phyloP scores from a whole-genome alignment of 2,329 filamentous ascomycete genomes.

The Sclerotinia trifoliorum region DNA sequence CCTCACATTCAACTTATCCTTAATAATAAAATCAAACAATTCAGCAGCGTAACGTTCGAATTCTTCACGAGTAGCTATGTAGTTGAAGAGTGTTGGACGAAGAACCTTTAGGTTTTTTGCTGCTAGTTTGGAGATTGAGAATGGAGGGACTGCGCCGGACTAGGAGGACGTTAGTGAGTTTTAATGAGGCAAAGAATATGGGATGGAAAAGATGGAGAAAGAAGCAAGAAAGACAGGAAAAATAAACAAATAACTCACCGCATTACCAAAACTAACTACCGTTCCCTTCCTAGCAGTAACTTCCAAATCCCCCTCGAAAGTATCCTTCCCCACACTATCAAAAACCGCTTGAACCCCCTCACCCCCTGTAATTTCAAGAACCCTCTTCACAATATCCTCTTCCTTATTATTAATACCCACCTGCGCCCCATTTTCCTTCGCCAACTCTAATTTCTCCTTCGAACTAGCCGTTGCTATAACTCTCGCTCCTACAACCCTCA shows the following conservation, averaged over 20 bases:
- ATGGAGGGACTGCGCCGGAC: slow-evolving; percentile 60
- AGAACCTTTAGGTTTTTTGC: slow-evolving; percentile 76
- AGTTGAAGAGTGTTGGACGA: slow-evolving; percentile 70
- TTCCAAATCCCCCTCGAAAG: slow-evolving; percentile 77
- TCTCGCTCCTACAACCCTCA: slow-evolving; percentile 69
- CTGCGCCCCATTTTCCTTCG: slow-evolving; percentile 68
- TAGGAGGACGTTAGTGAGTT: slow-evolving; percentile 11
- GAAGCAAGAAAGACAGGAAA: background rate
- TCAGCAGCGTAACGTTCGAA: slow-evolving; percentile 68
- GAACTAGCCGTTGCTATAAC: slow-evolving; percentile 79
- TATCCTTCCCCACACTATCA: slow-evolving; percentile 82
- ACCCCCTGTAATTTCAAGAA: slow-evolving; percentile 68
- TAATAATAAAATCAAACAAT: slow-evolving; percentile 69
- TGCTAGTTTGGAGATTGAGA: slow-evolving; percentile 55
- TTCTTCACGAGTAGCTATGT: slow-evolving; percentile 68
- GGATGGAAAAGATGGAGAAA: background rate
- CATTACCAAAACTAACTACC: slow-evolving; percentile 79
- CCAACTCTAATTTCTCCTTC: slow-evolving; percentile 68
- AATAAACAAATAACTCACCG: slow-evolving; percentile 47
- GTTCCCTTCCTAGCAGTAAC: slow-evolving; percentile 74
- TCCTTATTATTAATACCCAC: slow-evolving; percentile 67
- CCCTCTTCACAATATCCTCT: slow-evolving; percentile 57
- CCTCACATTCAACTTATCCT: slow-evolving; percentile 67
- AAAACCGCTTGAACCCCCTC: slow-evolving; percentile 76
- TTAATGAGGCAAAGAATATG: background rate